Evolutionary conservation across 2,329 filamentous ascomycete genomes (phyloP).

Genomic region (Hypoxylon sp.): DNA sequence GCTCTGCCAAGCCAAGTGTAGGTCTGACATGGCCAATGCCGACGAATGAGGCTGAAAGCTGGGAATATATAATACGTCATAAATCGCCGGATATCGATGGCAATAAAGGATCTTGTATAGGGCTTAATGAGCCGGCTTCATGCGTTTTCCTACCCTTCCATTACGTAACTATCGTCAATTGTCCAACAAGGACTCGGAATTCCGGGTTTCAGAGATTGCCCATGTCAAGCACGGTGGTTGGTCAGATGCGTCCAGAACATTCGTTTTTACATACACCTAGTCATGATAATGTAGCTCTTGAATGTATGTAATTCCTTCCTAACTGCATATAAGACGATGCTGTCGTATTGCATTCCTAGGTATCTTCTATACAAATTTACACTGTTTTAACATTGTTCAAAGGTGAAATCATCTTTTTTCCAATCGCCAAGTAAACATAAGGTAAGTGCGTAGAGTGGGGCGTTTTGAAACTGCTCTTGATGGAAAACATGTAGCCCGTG

Average conservation of each 20-base stretch:
- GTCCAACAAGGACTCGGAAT: slow-evolving; percentile 5
- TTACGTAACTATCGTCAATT: slow-evolving; percentile 21
- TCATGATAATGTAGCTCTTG: not conserved
- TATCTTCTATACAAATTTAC: no score
- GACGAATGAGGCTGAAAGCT: slow-evolving; percentile 42
- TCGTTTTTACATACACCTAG: not conserved
- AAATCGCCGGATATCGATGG: slow-evolving; percentile 8
- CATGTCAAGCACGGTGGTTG: not conserved
- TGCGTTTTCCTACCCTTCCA: not conserved
- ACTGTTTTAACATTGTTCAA: no score
- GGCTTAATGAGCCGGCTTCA: not conserved
- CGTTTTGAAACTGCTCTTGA: no score
- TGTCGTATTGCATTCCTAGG: no score
- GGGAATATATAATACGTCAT: slow-evolving; percentile 39
- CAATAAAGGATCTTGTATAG: slow-evolving; percentile 14
- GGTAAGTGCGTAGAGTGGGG: no score
- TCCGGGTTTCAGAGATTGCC: slow-evolving; percentile 1
- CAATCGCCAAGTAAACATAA: no score
- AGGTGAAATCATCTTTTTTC: no score
- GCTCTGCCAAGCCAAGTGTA: slow-evolving; percentile 22
- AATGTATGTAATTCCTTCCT: not conserved
- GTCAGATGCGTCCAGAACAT: not conserved
- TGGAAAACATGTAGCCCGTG: no score
- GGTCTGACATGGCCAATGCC: slow-evolving; percentile 29
- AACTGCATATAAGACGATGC: not conserved